Base-by-base conservation (phyloP, 179 eudicot species). In the Nepenthes alata region DNA sequence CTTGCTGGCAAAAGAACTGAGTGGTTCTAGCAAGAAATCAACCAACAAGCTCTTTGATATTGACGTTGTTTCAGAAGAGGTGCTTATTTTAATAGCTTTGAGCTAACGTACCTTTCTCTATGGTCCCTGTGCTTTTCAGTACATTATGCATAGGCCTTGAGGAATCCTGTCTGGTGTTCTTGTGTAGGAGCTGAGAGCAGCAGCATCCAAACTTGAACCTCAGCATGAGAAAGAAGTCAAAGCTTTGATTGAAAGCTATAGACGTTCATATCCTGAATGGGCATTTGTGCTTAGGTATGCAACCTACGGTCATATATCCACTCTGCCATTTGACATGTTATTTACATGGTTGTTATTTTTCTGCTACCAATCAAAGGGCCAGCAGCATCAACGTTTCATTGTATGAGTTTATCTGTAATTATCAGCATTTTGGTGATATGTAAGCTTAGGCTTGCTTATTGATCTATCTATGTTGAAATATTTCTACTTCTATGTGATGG, bases 41-140 rank as follows among this genome's bases (percentile, higher is more conserved):
- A 69, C 77, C 10, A 72, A 65, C 58, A 91, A 81, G 74, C 83
- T 91, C 37, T 77, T 85, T 25, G 91, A 88, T 50, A 80, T 91
- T 51, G 75, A 85, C 67, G 77, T 85, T 61, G 96, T 84, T 58
- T 79, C 86, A 25, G 97, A 91, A 62, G 87, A 88, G 96, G 97
- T 88, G 49, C 56, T 16, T 37, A n/a, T 38, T 57, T 49, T 54
- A 5, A 14, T 54, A 25, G 35, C 6, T 14, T 10, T 54, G 8
- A 14, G 11, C 5, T 11, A 14, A 14, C 13, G 6, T 54, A 34
- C 36, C 2, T 54, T 41, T 48, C 11, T 48, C 41, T 63, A 11
- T 47, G 2, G n/a, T 11, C n/a, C 8, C 44, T 3, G 0, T 48
- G 15, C n/a, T 39, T 38, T 8, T 56, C 35, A n/a, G 1, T 11